phyloP scores from a whole-genome alignment of 768 basidiomycete genomes.

The Pleurotus tuber-regium region DNA sequence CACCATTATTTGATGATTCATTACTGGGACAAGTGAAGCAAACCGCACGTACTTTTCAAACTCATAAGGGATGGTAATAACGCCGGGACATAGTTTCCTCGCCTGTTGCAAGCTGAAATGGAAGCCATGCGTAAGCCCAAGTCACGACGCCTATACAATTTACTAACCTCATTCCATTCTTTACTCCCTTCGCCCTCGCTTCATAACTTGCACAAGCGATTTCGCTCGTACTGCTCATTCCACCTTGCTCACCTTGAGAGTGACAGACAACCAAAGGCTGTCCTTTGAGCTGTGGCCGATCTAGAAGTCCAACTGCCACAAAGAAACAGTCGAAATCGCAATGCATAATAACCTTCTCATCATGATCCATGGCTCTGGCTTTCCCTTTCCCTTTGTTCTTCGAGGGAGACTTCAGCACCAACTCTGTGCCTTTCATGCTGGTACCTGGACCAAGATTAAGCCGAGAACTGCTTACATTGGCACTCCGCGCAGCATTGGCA shows the following conservation, averaged over 20 bases:
- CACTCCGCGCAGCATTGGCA: constrained; percentile 43
- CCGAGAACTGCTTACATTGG: constrained; percentile 15
- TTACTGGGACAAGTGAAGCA: not conserved
- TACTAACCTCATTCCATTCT: constrained; percentile 90
- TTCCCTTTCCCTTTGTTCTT: constrained; percentile 56
- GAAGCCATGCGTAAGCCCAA: not conserved
- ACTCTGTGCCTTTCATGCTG: constrained; percentile 53
- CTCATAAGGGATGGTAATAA: constrained; percentile 88
- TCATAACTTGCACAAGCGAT: constrained; percentile 96
- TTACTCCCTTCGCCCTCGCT: constrained; percentile 82
- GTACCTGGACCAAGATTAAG: constrained; percentile 21
- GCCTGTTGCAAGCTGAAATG: constrained; percentile 70
- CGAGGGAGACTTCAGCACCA: constrained; percentile 46
- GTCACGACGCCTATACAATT: not conserved
- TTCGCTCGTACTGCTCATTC: constrained; percentile 83
- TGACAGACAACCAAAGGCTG: constrained; percentile 96
- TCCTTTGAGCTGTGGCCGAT: constrained; percentile 77
- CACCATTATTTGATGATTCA: not conserved
- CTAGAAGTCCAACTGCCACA: constrained; percentile 84
- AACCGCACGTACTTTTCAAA: constrained; percentile 64
- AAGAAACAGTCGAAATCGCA: constrained; percentile 98
- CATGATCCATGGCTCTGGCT: constrained; percentile 48
- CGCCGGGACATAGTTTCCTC: constrained; percentile 65
- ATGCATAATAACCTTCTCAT: constrained; percentile 78
- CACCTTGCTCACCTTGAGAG: constrained; percentile 75